Conservation (phyloP, 75 land plant genomes). For the Adiantum capillusveneris region DNA sequence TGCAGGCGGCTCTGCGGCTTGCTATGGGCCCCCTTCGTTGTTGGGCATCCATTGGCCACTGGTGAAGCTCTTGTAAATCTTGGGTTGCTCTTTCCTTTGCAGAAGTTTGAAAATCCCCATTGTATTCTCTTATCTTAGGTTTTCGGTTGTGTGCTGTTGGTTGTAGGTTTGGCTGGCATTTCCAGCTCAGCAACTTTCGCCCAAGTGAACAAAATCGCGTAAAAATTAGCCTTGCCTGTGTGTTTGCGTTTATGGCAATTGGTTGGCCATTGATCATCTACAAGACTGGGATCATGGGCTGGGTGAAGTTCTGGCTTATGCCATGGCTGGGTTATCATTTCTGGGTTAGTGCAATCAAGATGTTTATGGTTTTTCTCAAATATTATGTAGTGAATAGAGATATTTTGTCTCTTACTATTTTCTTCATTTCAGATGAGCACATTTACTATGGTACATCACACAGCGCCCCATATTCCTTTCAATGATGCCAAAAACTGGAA, state of each 20-base stretch:
- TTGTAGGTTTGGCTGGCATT: constrained; percentile 75
- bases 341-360: constrained; percentile 54
- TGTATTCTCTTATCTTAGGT: neutral
- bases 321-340: constrained; percentile 98
- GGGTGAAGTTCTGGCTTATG: constrained; percentile 92
- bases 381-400: no score
- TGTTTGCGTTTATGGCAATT: constrained; percentile 89
- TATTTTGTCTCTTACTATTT: neutral
- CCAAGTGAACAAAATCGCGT: constrained; percentile 67
- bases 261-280: constrained; percentile 90
- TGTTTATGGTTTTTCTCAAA: constrained; percentile 1
- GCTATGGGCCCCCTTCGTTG: constrained; percentile 84
- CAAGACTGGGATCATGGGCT: constrained; percentile 71
- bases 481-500: constrained; percentile 72
- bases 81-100: neutral
- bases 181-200: constrained; percentile 71
- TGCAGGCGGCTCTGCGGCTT: constrained; percentile 39
- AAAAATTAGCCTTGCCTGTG: constrained; percentile 84
- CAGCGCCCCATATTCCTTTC: constrained; percentile 97
- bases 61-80: constrained; percentile 31
- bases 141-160: neutral
- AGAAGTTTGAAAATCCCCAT: neutral
- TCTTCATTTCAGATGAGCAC: constrained; percentile 74
- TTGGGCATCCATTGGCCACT: constrained; percentile 91
- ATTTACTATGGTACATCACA: constrained; percentile 94